Percentiles rank a stretch among this genome's conserved stretches.
phyloP scores from a whole-genome alignment of 1,284 basidiomycete genomes.

The Anthracocystis setariae region DNA sequence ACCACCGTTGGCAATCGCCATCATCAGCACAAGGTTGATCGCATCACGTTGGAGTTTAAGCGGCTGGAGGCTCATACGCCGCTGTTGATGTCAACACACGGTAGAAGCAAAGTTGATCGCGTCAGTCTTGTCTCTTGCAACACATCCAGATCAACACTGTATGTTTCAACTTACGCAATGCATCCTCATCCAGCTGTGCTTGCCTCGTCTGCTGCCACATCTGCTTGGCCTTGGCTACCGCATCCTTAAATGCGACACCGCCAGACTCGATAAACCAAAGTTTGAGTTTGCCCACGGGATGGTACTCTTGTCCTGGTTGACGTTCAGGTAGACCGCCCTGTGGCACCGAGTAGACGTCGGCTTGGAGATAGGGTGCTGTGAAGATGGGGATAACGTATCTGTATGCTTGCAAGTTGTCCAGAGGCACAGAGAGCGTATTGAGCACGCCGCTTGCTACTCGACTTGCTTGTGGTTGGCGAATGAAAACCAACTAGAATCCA shows the following conservation, averaged over 20 bases:
- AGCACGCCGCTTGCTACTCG: conserved; percentile 10
- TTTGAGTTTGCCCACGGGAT: conserved; percentile 52
- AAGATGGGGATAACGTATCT: conserved; percentile 60
- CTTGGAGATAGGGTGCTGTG: conserved; percentile 52
- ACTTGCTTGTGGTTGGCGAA: conserved; percentile 35
- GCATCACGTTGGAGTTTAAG: background rate
- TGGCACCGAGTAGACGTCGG: conserved; percentile 47
- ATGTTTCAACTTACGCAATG: conserved; percentile 40
- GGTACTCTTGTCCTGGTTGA: conserved; percentile 21
- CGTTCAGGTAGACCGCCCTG: conserved; percentile 55
- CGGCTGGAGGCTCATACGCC: conserved; percentile 27
- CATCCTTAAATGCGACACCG: conserved; percentile 52
- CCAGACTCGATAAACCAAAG: conserved; percentile 57
- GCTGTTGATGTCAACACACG: conserved; percentile 8
- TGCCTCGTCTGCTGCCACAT: conserved; percentile 23
- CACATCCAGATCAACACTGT: background rate
- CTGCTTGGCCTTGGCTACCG: conserved; percentile 36
- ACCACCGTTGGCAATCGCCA: background rate
- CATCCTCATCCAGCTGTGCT: conserved; percentile 37
- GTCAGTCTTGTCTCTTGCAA: background rate
- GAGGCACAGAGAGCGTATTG: conserved; percentile 50
- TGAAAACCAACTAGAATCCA: conserved; percentile 58
- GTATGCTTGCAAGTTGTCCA: conserved; percentile 44
- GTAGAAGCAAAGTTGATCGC: background rate
- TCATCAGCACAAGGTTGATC: background rate